These are phyloP conservation scores for Blastocystis sp. DNA, from an alignment of 352 stramenopile genomes.

Conservation along the genomic window DNA sequence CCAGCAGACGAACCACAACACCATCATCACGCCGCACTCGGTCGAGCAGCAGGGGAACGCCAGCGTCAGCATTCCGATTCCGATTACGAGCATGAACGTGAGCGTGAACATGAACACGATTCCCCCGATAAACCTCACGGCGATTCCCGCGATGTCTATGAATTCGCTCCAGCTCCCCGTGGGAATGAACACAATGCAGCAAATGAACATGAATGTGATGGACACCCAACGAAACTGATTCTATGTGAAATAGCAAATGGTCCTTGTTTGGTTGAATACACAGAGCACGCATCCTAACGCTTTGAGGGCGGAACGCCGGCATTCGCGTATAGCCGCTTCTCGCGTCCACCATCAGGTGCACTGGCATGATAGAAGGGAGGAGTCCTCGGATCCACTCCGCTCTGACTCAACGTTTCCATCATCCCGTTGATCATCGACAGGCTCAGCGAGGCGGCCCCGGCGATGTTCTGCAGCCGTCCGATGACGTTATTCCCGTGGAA, in stretches of 20 bases:
- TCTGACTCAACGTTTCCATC: not conserved
- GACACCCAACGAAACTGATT: slow-evolving; percentile 7
- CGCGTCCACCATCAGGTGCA: too few species aligned
- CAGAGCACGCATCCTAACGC: too few species aligned
- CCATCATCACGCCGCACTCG: not conserved
- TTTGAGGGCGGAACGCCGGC: too few species aligned
- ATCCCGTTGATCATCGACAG: not conserved
- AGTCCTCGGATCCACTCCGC: too few species aligned
- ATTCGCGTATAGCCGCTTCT: too few species aligned
- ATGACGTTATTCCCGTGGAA: not conserved
- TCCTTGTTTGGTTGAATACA: too few species aligned
- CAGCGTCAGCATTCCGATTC: not conserved
- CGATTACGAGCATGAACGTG: not conserved
- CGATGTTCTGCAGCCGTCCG: not conserved
- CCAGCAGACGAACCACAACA: slow-evolving; percentile 32
- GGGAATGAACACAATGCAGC: not conserved
- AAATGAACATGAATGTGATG: slow-evolving; percentile 21
- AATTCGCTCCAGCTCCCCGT: slow-evolving; percentile 33
- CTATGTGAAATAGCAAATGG: not conserved
- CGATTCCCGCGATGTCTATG: slow-evolving; percentile 21
- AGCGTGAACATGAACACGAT: slow-evolving; percentile 17
- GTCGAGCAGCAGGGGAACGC: slow-evolving; percentile 1
- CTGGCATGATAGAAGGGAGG: too few species aligned
- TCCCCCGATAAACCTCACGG: slow-evolving; percentile 23
- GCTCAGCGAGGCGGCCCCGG: not conserved